A percentile compares a stretch with the other conserved stretches of the same genome.
Conservation (phyloP, 345 rosid genomes). For the Carallia pectinifolia region DNA sequence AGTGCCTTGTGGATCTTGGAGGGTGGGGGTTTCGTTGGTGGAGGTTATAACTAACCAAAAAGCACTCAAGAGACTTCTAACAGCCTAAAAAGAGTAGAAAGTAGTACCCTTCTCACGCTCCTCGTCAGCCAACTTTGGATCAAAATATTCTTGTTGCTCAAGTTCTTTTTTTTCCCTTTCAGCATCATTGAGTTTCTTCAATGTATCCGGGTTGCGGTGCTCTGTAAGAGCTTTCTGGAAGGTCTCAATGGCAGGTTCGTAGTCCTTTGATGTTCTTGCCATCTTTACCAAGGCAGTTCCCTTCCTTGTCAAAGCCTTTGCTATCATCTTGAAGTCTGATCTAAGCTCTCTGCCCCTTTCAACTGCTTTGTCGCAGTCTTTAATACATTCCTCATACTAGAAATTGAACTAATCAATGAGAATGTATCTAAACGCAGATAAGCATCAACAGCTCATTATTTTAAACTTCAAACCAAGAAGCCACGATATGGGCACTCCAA, state of each 20-base stretch:
- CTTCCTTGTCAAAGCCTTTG: constrained; percentile 96
- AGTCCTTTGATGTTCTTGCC: constrained; percentile 82
- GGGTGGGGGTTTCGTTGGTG: too few species aligned
- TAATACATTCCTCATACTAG: constrained; percentile 84
- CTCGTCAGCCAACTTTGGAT: constrained; percentile 80
- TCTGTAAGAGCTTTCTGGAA: constrained; percentile 99
- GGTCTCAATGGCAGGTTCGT: constrained; percentile 82
- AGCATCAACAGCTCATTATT: background rate
- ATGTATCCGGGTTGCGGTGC: constrained; percentile 94
- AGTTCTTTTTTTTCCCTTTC: constrained; percentile 90
- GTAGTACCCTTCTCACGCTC: constrained; percentile 92
- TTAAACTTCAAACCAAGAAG: too few species aligned
- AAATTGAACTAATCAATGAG: constrained; percentile 4
- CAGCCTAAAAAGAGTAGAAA: background rate
- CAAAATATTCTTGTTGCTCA: constrained; percentile 88
- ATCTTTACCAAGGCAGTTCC: constrained; percentile 79
- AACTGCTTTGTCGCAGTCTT: constrained; percentile 96
- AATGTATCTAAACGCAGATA: too few species aligned
- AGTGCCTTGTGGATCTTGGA: too few species aligned
- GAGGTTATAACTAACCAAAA: too few species aligned
- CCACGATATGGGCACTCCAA: too few species aligned
- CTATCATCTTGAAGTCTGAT: constrained; percentile 90
- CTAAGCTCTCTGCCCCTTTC: constrained; percentile 97
- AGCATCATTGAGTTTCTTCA: constrained; percentile 90
- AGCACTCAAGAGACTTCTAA: background rate